Evolutionary conservation across 140 eudicot species (phyloP).

Genomic region (Bidens hawaiensis): DNA sequence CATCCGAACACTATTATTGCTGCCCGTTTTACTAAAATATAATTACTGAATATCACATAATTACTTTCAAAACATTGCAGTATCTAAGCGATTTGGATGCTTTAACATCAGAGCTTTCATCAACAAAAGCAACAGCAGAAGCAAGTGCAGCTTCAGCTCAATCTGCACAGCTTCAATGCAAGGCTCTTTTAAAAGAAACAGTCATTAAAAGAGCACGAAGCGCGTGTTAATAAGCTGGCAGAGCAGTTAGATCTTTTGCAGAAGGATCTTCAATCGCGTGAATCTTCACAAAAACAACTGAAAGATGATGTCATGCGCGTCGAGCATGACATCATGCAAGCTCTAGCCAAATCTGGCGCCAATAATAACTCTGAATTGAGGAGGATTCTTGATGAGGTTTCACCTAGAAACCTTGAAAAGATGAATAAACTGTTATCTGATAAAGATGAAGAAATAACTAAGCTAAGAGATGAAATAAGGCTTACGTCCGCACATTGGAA

Average conservation of each 20-base stretch:
- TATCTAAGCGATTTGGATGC: slow-evolving; percentile 65
- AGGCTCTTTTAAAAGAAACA: slow-evolving; percentile 55
- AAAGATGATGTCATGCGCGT: slow-evolving; percentile 83
- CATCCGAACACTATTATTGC: neutral
- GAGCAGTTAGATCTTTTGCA: slow-evolving; percentile 76
- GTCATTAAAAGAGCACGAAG: slow-evolving; percentile 79
- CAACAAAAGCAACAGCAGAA: slow-evolving; percentile 77
- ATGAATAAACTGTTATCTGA: slow-evolving; percentile 59
- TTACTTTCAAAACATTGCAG: slow-evolving; percentile 37
- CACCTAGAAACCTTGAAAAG: slow-evolving; percentile 69
- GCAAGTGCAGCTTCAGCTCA: slow-evolving; percentile 84
- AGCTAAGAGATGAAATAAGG: slow-evolving; percentile 70
- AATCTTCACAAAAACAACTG: slow-evolving; percentile 73
- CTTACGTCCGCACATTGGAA: slow-evolving; percentile 89
- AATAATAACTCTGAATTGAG: slow-evolving; percentile 64
- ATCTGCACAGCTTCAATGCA: slow-evolving; percentile 79
- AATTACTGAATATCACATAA: neutral
- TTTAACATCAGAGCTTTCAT: slow-evolving; percentile 59
- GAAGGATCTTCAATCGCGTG: slow-evolving; percentile 79
- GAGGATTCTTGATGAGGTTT: slow-evolving; percentile 75
- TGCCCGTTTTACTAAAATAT: neutral
- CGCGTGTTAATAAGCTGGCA: slow-evolving; percentile 58
- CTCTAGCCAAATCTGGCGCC: slow-evolving; percentile 66
- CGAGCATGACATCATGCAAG: slow-evolving; percentile 82
- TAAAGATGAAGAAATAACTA: slow-evolving; percentile 79